These are phyloP conservation scores for Euclidium syriacum DNA, from an alignment of 345 rosid species.

Conservation along the genomic window DNA sequence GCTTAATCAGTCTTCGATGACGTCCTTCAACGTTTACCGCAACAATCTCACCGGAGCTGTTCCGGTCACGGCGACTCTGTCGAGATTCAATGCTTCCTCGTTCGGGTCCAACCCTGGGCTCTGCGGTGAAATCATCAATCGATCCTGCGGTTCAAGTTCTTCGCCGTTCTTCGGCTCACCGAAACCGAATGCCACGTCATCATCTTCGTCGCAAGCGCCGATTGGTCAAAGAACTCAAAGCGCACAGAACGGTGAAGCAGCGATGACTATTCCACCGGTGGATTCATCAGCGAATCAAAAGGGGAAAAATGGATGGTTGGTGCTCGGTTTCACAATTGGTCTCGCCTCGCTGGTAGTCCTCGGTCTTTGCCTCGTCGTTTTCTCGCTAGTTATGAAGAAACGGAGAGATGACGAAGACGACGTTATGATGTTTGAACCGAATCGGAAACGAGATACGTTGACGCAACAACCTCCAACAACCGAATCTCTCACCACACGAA, in stretches of 20 bases:
- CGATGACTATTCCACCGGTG: slow-evolving; percentile 31
- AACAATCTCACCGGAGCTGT: slow-evolving; percentile 65
- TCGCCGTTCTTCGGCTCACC: slow-evolving; percentile 53
- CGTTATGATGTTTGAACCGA: slow-evolving; percentile 14
- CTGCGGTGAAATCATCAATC: slow-evolving; percentile 73
- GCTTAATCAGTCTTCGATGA: slow-evolving; percentile 50
- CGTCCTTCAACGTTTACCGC: slow-evolving; percentile 59
- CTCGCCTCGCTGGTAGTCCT: slow-evolving; percentile 39
- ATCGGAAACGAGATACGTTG: background rate
- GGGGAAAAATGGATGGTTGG: slow-evolving; percentile 32
- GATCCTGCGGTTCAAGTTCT: slow-evolving; percentile 44
- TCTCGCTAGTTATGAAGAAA: slow-evolving; percentile 32
- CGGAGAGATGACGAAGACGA: slow-evolving; percentile 16
- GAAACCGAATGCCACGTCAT: slow-evolving; percentile 29
- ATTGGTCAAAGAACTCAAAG: slow-evolving; percentile 36
- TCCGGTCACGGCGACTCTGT: slow-evolving; percentile 62
- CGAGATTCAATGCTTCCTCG: slow-evolving; percentile 48
- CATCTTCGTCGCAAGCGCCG: slow-evolving; percentile 34
- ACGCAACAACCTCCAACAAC: slow-evolving; percentile 4
- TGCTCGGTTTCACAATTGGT: slow-evolving; percentile 48
- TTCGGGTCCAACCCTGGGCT: slow-evolving; percentile 54
- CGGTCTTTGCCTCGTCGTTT: slow-evolving; percentile 33
- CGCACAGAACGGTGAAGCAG: slow-evolving; percentile 33
- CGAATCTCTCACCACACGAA: background rate
- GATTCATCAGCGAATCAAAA: slow-evolving; percentile 21